Base-by-base conservation (phyloP, 139 green algal genomes). In the Picochlorum sp. region DNA sequence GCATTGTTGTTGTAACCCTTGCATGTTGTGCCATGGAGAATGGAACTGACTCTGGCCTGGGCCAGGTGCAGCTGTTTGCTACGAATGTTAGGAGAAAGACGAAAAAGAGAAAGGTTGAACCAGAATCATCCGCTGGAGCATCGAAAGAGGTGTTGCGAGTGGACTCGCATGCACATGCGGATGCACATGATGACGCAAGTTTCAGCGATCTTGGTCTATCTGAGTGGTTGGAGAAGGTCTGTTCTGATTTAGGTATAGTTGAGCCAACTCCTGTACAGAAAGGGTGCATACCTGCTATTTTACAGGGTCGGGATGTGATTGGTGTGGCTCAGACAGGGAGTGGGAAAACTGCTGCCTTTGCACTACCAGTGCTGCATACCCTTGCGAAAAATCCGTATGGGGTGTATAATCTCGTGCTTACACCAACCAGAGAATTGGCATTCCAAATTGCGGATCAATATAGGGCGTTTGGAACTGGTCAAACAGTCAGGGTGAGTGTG, bases 341-440 rank as follows among this genome's bases (percentile, higher is more conserved):
- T 60, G 92, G 92, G 58, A 98, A 98, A 73, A 98, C 92, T 9
- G 92, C 92, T 6, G 89, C 92, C 0, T 98, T 98, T 67, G 89
- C 90, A n/a, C 73, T 98, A 45, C 92, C 92, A n/a, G 95, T 97
- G 31, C 81, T 98, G 20, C 90, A 96, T 60, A 66, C 58, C 45
- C 83, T 98, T 41, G 82, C 87, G 4, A 64, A 81, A 26, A 88
- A 98, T 52, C 92, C 91, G 0, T 97, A 86, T 56, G 92, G 92
- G 18, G 85, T 98, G 2, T 98, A 88, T 67, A 85, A 83, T 0
- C 68, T 98, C 3, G 84, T 96, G 6, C 80, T 98, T 1, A 95
- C 89, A 1, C 92, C 92, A 34, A 98, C 92, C 4, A 81, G 92
- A 68, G 92, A 98, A 80, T 81, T 98, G n/a, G 92, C 92, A 3